Evolutionary conservation across 805 yeast genomes (phyloP), one percentile per base, ranked within the genome.

Genomic region (Metschnikowia kofuensis): DNA sequence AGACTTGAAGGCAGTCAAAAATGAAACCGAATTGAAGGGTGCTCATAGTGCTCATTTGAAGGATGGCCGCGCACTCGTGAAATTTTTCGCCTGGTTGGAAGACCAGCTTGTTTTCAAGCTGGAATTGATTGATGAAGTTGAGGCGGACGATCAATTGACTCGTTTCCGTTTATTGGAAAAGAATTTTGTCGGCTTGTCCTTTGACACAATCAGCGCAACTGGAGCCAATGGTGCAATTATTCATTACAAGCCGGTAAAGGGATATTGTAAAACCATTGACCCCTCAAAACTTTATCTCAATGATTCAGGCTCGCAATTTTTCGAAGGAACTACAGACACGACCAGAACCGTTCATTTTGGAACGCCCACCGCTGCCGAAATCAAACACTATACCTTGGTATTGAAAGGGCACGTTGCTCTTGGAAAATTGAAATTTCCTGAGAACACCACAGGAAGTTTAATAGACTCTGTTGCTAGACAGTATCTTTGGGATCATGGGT

Each of bases 201-300:
- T 87, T 64, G 83, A 80, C 42, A 86, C 94, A 0, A 86, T 87
- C 42, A 81, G 89, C 44, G 80, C 90, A 6, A 75, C 88, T 1
- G 94, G 92, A 0, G 73, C 89, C 11, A 87, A 86, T 62, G 87
- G 89, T 8, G 87, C 94, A 1, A 72, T 87, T 30, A 84, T 87
- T 51, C 95, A 87, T 63, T 87, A 87, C 63, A 69, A 81, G 38
- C 94, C 95, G 4, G 57, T 63, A 11, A 62, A 65, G 44, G 69
- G 69, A 2, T 60, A 64, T 10, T 72, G 77, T 50, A 57, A 78
- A 7, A 64, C 75, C 8, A 80, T 82, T 39, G 77, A 80, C 54
- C 84, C 83, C 7, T 66, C 69, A 35, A 74, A 78, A 42, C 67
- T 80, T 21, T 82, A 80, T 60, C 68, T 82, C 39, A 72, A 77